Conservation (phyloP, 2,329 filamentous ascomycete species). For the Claviceps pazoutovae region DNA sequence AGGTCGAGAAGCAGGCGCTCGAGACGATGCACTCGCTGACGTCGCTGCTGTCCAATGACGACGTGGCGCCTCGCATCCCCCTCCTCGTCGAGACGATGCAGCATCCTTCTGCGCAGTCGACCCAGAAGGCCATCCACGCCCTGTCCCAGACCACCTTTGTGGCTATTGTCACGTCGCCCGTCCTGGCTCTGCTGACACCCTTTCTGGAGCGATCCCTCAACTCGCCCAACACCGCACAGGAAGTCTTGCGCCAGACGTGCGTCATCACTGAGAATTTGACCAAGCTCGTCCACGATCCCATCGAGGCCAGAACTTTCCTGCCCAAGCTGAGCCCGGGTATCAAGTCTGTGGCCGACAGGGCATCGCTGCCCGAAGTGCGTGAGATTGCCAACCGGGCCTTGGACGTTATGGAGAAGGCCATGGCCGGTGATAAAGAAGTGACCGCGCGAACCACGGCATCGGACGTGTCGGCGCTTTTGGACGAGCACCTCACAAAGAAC, state of each 20-base stretch:
- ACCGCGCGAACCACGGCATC: constrained; percentile 54
- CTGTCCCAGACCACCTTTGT: constrained; percentile 98
- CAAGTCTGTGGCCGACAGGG: constrained; percentile 72
- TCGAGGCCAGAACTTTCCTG: constrained; percentile 88
- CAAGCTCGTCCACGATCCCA: constrained; percentile 88
- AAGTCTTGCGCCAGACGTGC: constrained; percentile 88
- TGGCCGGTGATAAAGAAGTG: constrained; percentile 56
- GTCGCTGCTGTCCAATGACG: constrained; percentile 86
- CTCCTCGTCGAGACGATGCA: constrained; percentile 92
- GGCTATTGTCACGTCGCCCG: constrained; percentile 86
- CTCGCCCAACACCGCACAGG: constrained; percentile 78
- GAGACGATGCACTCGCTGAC: constrained; percentile 87
- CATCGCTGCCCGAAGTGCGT: constrained; percentile 87
- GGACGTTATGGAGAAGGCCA: constrained; percentile 82
- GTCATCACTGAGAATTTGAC: constrained; percentile 97
- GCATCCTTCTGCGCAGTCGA: constrained; percentile 72
- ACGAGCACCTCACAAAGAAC: constrained; percentile 60
- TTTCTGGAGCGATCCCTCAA: constrained; percentile 90
- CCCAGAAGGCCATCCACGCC: constrained; percentile 93
- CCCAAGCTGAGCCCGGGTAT: constrained; percentile 92
- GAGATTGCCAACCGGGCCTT: constrained; percentile 75
- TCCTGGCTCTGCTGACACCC: constrained; percentile 85
- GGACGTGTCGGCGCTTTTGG: constrained; percentile 61
- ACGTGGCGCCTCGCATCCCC: constrained; percentile 83
- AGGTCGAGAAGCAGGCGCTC: constrained; percentile 78